Evolutionary conservation across 1,284 basidiomycete genomes (phyloP).

Genomic region (Puccinia coronata): DNA sequence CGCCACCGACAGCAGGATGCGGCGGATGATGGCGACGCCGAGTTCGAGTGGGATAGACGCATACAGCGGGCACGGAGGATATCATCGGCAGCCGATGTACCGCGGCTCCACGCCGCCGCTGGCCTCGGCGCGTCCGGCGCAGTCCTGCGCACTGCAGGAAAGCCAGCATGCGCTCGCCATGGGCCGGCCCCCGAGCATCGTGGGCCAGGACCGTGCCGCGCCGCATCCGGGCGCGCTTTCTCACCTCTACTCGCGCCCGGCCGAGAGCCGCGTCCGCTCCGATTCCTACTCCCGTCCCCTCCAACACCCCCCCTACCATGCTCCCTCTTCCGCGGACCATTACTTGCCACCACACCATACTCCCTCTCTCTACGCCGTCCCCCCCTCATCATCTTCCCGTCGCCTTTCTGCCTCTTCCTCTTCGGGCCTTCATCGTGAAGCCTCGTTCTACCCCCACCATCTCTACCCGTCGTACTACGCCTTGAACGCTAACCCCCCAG

Average conservation of each 20-base stretch:
- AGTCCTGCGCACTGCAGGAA: slow-evolving; percentile 2
- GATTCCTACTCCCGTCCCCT: background rate
- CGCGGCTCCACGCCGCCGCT: slow-evolving; percentile 17
- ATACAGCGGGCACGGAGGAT: background rate
- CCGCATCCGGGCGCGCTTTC: background rate
- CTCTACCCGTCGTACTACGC: background rate
- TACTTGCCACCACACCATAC: background rate
- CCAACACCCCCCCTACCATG: background rate
- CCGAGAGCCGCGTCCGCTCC: background rate
- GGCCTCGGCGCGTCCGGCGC: background rate
- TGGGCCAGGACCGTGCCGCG: background rate
- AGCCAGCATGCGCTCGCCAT: background rate
- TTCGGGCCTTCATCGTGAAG: background rate
- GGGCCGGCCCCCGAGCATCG: background rate
- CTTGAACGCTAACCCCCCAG: background rate
- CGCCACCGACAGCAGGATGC: background rate
- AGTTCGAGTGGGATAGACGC: background rate
- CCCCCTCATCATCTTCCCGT: background rate
- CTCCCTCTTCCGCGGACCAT: background rate
- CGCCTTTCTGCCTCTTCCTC: background rate
- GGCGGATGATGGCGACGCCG: background rate
- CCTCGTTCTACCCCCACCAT: background rate
- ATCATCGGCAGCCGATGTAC: background rate
- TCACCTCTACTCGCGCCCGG: background rate
- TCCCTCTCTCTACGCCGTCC: background rate